These are phyloP conservation scores for Arthroderma sp. DNA, from an alignment of 2,329 filamentous ascomycete genomes.

Conservation along the genomic window DNA sequence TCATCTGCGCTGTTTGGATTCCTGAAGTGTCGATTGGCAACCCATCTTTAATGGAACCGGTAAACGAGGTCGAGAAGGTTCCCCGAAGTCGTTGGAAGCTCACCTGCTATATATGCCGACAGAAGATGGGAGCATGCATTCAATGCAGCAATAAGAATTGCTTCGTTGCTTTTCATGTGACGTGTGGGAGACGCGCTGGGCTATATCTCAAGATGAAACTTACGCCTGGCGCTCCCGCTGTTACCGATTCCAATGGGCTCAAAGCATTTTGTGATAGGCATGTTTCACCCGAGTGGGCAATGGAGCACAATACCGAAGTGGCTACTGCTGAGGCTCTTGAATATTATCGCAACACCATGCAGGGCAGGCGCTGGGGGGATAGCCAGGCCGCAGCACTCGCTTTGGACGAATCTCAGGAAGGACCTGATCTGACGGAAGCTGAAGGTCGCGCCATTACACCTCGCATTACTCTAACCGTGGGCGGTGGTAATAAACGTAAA, in stretches of 20 bases:
- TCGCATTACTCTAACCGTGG: constrained; percentile 41
- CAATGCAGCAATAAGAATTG: constrained; percentile 97
- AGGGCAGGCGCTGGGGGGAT: constrained; percentile 80
- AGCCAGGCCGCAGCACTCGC: constrained; percentile 72
- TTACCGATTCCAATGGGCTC: constrained; percentile 67
- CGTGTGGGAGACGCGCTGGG: constrained; percentile 75
- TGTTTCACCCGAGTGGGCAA: constrained; percentile 74
- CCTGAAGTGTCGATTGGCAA: constrained; percentile 93
- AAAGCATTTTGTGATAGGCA: constrained; percentile 97
- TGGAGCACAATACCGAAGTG: constrained; percentile 68
- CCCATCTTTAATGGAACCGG: constrained; percentile 93
- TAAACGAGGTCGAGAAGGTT: constrained; percentile 96
- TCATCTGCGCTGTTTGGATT: constrained; percentile 97
- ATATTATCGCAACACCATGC: constrained; percentile 83
- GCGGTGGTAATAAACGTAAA: constrained; percentile 46
- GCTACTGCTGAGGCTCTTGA: constrained; percentile 73
- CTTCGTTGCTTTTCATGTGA: constrained; percentile 94
- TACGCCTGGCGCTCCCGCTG: constrained; percentile 61
- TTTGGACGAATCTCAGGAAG: constrained; percentile 56
- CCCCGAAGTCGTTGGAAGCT: constrained; percentile 89
- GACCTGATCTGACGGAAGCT: constrained; percentile 35
- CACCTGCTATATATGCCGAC: constrained; percentile 89
- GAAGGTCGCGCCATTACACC: constrained; percentile 29
- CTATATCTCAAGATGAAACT: constrained; percentile 96
- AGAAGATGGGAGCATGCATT: constrained; percentile 96